Base-by-base conservation (phyloP, 2,329 filamentous ascomycete genomes). In the Nigrospora oryzae region DNA sequence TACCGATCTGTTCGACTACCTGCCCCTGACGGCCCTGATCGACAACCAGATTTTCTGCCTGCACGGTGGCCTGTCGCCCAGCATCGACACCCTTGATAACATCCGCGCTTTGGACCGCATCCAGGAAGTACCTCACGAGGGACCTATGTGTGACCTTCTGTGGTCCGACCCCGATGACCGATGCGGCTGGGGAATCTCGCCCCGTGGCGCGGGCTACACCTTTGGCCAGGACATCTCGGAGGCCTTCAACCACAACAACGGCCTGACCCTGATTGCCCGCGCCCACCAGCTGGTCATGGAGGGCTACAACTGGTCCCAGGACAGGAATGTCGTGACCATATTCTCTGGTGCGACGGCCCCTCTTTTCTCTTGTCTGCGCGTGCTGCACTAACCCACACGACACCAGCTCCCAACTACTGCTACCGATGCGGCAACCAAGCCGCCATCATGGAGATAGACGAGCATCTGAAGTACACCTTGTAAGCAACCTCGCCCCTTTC, bases 381-480 rank as follows among this genome's bases (percentile, higher is more conserved):
- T 28, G 23, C 23, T 28, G 23, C 23, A 7, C 40, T 47, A 30
- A 37, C 39, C 33, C 15, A 37, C 37, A 34, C 30, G 19, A 43
- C 46, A 36, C 38, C 45, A 82, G 86, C 86, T 44, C 86, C 86
- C 51, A 91, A 91, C 67, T 98, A 98, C 76, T 98, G 91, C 74
- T 97, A 98, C 77, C 82, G 93, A 66, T 98, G 93, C 63, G 93
- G 93, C 63, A 98, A 98, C 70, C 93, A 97, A 70, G 93, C 93
- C 46, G 93, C 93, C n/a, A 97, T 98, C 66, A 98, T 98, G 93
- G 93, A 97, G 70, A 98, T 98, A 67, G 93, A 97, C 55, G 93
- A 98, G 71, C 90, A 97, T 67, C 73, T 98, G 63, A 97, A 98
- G 75, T 98, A 97, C 71, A 97, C 93, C 61, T 97, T 98, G 91